Base-by-base conservation (phyloP, 345 rosid species). In the Erucastrum elatum region DNA sequence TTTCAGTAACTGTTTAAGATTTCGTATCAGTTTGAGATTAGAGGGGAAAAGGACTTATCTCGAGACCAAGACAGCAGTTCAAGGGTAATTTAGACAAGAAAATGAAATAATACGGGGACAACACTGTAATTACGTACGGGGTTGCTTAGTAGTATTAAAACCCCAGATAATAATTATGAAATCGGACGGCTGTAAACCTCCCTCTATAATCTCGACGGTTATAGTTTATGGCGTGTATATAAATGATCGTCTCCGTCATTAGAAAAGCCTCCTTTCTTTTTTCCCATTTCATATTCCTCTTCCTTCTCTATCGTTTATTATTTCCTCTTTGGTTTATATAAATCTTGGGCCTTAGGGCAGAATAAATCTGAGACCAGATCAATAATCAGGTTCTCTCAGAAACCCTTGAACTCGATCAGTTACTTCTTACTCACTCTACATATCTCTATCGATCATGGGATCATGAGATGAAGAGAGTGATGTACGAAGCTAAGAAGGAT, bases 71-170 rank as follows among this genome's bases (percentile, higher is more conserved):
- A 79, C 78, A 79, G 75, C 70, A 74, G 70, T 46, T 67, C 31
- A 41, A 71, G 83, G 84, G 80, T 37, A 82, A 63, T 44, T 80
- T 56, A 5, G 82, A 66, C 68, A 41, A 10, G 61, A 31, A 31
- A 55, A 25, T 3, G 4, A 31, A 70, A 72, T 72, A 66, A 58
- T 58, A 13, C 64, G 30, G 30, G 82, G 78, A 62, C 55, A 63
- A 6, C 26, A 11, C 4, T 27, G 79, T 79, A 62, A 74, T 49
- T 68, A 37, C 13, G 3, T 1, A 63, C 21, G 31, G 21, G 64
- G 68, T 78, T 78, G 77, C 77, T 78, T 41, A 41, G 10, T 78
- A 78, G 2, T 58, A 59, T 46, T 25, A 37, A 65, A 79, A 73
- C 10, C 66, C 25, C 33, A 64, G 49, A 72, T 62, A 68, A 61